Base-by-base conservation (phyloP, 352 stramenopile genomes). In the Pilasporangium apinafurcum region DNA sequence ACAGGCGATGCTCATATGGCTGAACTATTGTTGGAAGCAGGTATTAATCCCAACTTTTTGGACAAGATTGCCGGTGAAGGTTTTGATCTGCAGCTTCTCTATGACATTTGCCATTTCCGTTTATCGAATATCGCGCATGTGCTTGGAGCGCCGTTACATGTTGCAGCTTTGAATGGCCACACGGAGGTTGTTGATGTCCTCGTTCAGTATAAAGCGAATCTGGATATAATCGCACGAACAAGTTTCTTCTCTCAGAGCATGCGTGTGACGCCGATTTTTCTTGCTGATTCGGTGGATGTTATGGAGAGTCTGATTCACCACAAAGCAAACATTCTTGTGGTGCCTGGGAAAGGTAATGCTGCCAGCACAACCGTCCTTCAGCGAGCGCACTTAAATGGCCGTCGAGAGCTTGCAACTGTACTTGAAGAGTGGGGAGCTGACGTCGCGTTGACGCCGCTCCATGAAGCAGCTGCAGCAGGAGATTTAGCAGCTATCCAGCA, bases 301-400 rank as follows among this genome's bases (percentile, higher is more conserved):
- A 61, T 88, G 18, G 63, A 77, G 55, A 62, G 56, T 21, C 56
- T 92, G 12, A 71, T 92, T 21, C 54, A 45, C 30, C 72, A 86
- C 34, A 56, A 67, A 41, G 77, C 79, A 17, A 92, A 89, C 42
- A 79, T 83, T 27, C 50, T 92, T 14, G 36, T 86, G 8, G 68
- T 91, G 5, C 71, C 76, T 2, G 71, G 73, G 20, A 65, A 74
- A 22, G 71, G 65, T 24, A 81, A 78, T 36, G 61, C 74, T 1
- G 75, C 70, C 46, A 84, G 69, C 24, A 76, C 83, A 26, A 89
- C 79, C 0, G 76, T 83, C n/a, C 64, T 87, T 16, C 76, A 92
- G 43, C 67, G 73, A 7, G 79, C 74, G 9, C 59, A 79, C 45
- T 57, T 92, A 4, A 58, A 83, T 27, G 71, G 72, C 13, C 70